Evolutionary conservation across 2,329 filamentous ascomycete species (phyloP), one percentile per base, ranked within the genome.

Genomic region (Arthrobotrys sinensis): DNA sequence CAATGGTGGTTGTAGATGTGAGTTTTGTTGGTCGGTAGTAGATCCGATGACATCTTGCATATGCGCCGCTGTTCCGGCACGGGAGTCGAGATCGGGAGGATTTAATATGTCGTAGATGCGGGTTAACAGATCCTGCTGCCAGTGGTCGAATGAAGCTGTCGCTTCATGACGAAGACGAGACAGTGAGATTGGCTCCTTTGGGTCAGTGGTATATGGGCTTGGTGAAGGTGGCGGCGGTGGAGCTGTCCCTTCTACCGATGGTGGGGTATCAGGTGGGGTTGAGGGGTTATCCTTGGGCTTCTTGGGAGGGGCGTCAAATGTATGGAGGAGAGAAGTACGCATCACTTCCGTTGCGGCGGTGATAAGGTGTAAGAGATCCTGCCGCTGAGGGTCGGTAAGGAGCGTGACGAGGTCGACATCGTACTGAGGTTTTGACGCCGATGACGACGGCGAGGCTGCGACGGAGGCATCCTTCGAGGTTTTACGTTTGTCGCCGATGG

Each of bases 71-170:
- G 53, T 75, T 46, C 76, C 66, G 16, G 24, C 72, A 14, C 67
- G 65, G 14, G 62, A 71, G 16, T 64, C 53, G 6, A 71, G 48
- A 46, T 84, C 81, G 32, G 82, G 81, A 4, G 84, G 82, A 76
- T 86, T 86, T 55, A 88, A 83, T 11, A 80, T 70, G 32, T 73
- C 67, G 19, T 57, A 73, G 11, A 80, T 77, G n/a, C 78, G 68
- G 10, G 72, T 66, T 21, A 77, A 57, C 8, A 97, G 89, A 11
- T 87, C 86, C 4, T 89, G 87, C 81, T 93, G 89, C 95, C 95
- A 98, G 80, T 93, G 91, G 73, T 92, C 90, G 83, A 95, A 97
- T 82, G 91, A 90, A 5, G 87, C 85, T 4, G 96, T 83, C 1
- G 90, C 88, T 67, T 91, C 90, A 79, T 88, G 90, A 85, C 90